A percentile compares a stretch with the other conserved stretches of the same genome.
Evolutionary conservation across 805 yeast species (phyloP).

Genomic region (Lachancea nothofagi): DNA sequence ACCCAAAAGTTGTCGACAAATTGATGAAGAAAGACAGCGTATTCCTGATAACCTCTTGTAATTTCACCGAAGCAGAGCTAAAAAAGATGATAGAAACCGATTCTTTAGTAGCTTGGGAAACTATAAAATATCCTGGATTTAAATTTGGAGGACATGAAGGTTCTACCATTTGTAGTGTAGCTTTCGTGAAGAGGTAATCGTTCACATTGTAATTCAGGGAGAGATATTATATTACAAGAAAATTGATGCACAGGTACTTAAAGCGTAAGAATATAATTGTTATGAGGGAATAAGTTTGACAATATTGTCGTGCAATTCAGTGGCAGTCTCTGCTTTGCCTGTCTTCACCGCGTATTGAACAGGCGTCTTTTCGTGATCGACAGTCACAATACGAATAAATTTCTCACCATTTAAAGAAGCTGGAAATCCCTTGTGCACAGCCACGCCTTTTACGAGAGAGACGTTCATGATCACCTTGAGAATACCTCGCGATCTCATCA

Average conservation of each 20-base stretch:
- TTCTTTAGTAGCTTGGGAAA: slow-evolving; percentile 53
- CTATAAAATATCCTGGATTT: slow-evolving; percentile 71
- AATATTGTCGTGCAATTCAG: slow-evolving; percentile 45
- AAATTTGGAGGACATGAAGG: slow-evolving; percentile 89
- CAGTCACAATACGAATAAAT: slow-evolving; percentile 67
- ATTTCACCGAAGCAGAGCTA: slow-evolving; percentile 81
- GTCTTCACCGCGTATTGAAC: slow-evolving; percentile 79
- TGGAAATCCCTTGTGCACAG: slow-evolving; percentile 73
- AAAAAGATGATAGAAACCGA: slow-evolving; percentile 44
- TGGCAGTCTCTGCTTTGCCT: slow-evolving; percentile 54
- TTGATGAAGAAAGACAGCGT: slow-evolving; percentile 55
- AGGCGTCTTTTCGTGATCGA: slow-evolving; percentile 60
- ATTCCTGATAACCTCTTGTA: slow-evolving; percentile 81
- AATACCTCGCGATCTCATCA: slow-evolving; percentile 88
- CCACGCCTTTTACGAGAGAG: slow-evolving; percentile 56
- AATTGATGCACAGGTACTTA: slow-evolving; percentile 3
- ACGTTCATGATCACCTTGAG: slow-evolving; percentile 76
- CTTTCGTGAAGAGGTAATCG: slow-evolving; percentile 46
- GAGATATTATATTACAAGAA: slow-evolving; percentile 8
- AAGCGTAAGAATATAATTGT: not conserved
- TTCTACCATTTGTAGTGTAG: slow-evolving; percentile 80
- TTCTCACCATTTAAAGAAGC: slow-evolving; percentile 81
- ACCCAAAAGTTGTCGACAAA: slow-evolving; percentile 53
- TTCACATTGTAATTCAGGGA: not conserved
- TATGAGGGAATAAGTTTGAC: slow-evolving; percentile 9